Evolutionary conservation across 1,284 basidiomycete species (phyloP).

Genomic region (Ustilago bromivora): DNA sequence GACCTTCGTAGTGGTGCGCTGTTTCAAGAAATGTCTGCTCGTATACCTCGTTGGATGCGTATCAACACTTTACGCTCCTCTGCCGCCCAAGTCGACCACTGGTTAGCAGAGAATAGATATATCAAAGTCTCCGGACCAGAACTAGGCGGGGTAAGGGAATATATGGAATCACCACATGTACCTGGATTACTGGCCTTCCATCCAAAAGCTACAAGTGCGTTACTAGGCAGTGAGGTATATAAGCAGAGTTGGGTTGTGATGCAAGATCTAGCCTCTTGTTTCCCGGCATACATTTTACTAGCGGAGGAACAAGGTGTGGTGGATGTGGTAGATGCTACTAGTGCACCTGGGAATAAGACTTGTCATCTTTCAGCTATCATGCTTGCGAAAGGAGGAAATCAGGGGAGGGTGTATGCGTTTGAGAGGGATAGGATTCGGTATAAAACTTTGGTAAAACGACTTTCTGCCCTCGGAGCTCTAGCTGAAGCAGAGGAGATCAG

Average conservation of each 20-base stretch:
- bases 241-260: constrained; percentile 84
- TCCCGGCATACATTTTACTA: constrained; percentile 81
- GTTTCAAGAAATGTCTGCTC: constrained; percentile 44
- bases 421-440: constrained; percentile 52
- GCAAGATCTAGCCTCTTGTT: constrained; percentile 98
- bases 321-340: constrained; percentile 88
- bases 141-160: constrained; percentile 52
- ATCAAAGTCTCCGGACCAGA: constrained; percentile 30
- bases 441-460: constrained; percentile 30
- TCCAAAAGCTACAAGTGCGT: constrained; percentile 70
- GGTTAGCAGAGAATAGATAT: constrained; percentile 72
- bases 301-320: constrained; percentile 21
- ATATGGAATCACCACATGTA: constrained; percentile 75
- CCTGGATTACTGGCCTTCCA: constrained; percentile 83
- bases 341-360: constrained; percentile 98
- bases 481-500: neutral
- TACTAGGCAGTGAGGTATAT: constrained; percentile 72
- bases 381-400: constrained; percentile 3
- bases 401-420: constrained; percentile 50
- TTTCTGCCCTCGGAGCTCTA: constrained; percentile 30
- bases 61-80: constrained; percentile 54
- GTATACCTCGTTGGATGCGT: constrained; percentile 65
- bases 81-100: constrained; percentile 73
- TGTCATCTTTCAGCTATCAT: constrained; percentile 85
- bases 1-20: constrained; percentile 60